Evolutionary conservation across 441 rosid genomes (phyloP).

Genomic region (Gossypium trilobum): DNA sequence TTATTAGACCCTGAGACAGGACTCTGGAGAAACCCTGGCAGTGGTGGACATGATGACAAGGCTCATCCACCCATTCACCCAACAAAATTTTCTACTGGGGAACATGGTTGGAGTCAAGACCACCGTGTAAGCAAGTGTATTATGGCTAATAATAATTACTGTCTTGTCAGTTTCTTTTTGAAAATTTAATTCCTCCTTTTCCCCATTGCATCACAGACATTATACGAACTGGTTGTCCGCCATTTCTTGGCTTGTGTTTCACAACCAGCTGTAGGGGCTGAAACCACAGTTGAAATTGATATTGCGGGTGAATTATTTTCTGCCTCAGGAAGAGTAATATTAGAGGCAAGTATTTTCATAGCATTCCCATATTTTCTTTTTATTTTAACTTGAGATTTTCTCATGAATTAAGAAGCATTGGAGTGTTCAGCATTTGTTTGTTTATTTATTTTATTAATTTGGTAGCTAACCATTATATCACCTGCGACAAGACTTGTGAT

Average conservation of each 20-base stretch:
- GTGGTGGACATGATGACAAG: constrained; percentile 95
- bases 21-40: constrained; percentile 86
- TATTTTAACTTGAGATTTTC: constrained; percentile 5
- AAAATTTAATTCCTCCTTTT: background rate
- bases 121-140: constrained; percentile 50
- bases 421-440: background rate
- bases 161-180: background rate
- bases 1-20: constrained; percentile 61
- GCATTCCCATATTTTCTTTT: background rate
- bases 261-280: constrained; percentile 91
- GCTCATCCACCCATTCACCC: constrained; percentile 99
- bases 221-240: constrained; percentile 89
- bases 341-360: constrained; percentile 54
- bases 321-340: constrained; percentile 79
- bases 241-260: constrained; percentile 96
- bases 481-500: background rate
- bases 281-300: constrained; percentile 83
- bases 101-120: constrained; percentile 76
- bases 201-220: constrained; percentile 40
- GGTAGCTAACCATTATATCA: constrained; percentile 3
- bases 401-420: background rate
- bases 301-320: constrained; percentile 83
- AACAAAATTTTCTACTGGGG: constrained; percentile 81
- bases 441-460: background rate
- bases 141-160: background rate